These are phyloP conservation scores for Termitomyces sp. DNA, from an alignment of 768 basidiomycete species.

Conservation along the genomic window DNA sequence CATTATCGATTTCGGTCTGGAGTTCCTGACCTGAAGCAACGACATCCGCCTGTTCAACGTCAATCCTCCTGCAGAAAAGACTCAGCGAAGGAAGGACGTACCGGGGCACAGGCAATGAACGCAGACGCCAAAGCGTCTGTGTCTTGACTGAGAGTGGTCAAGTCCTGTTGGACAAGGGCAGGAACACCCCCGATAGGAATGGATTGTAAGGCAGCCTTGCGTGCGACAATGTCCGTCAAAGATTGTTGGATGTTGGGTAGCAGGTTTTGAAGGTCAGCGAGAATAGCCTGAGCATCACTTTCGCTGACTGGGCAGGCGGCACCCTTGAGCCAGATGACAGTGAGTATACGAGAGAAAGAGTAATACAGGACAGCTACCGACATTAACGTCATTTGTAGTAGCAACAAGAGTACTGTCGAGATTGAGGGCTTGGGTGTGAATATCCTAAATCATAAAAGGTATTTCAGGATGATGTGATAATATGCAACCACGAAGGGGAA, in stretches of 20 bases:
- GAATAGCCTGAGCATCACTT: slow-evolving; percentile 21
- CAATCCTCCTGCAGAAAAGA: background rate
- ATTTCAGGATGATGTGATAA: background rate
- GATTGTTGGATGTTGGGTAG: slow-evolving; percentile 23
- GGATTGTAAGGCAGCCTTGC: slow-evolving; percentile 22
- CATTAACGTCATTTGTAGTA: slow-evolving; percentile 23
- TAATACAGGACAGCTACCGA: slow-evolving; percentile 5
- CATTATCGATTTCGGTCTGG: slow-evolving; percentile 11
- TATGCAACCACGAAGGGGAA: background rate
- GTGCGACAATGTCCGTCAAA: slow-evolving; percentile 17
- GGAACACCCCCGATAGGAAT: slow-evolving; percentile 25
- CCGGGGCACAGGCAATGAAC: slow-evolving; percentile 22
- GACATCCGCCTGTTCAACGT: slow-evolving; percentile 15
- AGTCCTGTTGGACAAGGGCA: slow-evolving; percentile 25
- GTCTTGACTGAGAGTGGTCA: slow-evolving; percentile 16
- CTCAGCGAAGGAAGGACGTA: slow-evolving; percentile 9
- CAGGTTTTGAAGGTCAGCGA: slow-evolving; percentile 18
- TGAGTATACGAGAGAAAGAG: background rate
- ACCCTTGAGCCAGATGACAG: background rate
- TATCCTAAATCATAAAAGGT: slow-evolving; percentile 15
- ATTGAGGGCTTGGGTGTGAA: slow-evolving; percentile 24
- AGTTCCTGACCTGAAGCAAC: slow-evolving; percentile 11
- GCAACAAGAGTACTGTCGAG: slow-evolving; percentile 18
- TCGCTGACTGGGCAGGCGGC: slow-evolving; percentile 18
- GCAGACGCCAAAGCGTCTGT: slow-evolving; percentile 16